Evolutionary conservation across 495 filamentous ascomycete genomes (phyloP).

Genomic region (Xylaria nigripes): DNA sequence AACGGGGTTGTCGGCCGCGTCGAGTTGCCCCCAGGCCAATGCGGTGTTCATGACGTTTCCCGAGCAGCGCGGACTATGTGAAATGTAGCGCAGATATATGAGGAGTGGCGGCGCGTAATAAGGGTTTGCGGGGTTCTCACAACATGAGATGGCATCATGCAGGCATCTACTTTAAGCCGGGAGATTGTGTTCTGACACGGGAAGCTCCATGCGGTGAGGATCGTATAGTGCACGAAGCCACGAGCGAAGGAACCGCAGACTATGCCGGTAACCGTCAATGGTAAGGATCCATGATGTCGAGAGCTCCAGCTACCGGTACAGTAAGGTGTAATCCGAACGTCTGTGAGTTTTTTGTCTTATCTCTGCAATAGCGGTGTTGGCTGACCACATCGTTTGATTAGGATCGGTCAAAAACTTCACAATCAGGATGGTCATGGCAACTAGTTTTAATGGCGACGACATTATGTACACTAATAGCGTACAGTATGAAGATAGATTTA

Average conservation of each 20-base stretch:
- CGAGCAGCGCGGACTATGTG: neutral
- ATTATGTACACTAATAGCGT: neutral
- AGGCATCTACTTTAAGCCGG: neutral
- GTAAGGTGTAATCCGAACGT: too few species aligned
- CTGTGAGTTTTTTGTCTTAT: neutral
- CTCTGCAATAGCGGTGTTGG: neutral
- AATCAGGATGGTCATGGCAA: neutral
- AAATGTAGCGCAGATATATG: neutral
- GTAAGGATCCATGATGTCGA: neutral
- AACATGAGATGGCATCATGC: neutral
- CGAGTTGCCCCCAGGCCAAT: constrained; percentile 1
- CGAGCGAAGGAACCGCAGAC: constrained; percentile 2
- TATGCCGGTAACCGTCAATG: constrained; percentile 2
- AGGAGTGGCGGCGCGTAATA: neutral
- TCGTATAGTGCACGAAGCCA: neutral
- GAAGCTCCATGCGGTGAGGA: constrained; percentile 1
- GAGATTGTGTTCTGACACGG: constrained; percentile 4
- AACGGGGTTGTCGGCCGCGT: constrained; percentile 7
- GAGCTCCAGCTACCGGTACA: too few species aligned
- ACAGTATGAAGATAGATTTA: too few species aligned
- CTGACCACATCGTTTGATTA: neutral
- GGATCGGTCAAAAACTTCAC: neutral
- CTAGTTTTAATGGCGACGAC: neutral
- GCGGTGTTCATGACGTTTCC: constrained; percentile 6
- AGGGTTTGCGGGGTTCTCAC: neutral